Base-by-base conservation (phyloP, 2,329 filamentous ascomycete genomes). In the Trichoderma simmonsii region DNA sequence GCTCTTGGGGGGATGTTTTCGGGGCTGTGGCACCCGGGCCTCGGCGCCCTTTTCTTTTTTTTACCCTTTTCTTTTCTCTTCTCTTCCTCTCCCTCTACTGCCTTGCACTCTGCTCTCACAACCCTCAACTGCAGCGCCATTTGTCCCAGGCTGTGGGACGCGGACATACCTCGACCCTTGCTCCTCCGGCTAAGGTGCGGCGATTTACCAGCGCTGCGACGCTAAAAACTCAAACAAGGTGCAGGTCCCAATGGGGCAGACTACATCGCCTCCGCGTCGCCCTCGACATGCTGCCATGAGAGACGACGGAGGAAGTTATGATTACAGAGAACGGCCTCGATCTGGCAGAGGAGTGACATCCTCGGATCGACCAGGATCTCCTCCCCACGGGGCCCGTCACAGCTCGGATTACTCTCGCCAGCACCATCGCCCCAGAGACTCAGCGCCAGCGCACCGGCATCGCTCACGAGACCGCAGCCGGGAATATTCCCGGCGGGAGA, bases 281-380 rank as follows among this genome's bases (percentile, higher is more conserved):
- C 77, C 76, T 78, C 78, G 77, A 79, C 75, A 82, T 83, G 81
- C 79, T 81, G 80, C 81, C 79, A 83, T 83, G 82, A 82, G 74
- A 77, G 80, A 82, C 79, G 77, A 77, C 72, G 77, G 78, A 76
- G 78, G 78, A 80, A 77, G 76, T 75, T 76, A 82, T 77, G 80
- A 82, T 66, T 76, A 79, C 75, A 77, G 79, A 79, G 80, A 82
- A 74, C 75, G 79, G 79, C 79, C 78, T 78, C 78, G 80, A 75
- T 75, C 76, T 73, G 79, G 80, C 73, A 79, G 79, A 78, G 79
- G 79, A 75, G 73, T 77, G 74, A 78, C 77, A 72, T 73, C 77
- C 71, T 78, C 78, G 61, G 78, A 79, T 73, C 77, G 78, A 75
- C 75, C 78, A 75, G 75, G 75, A 73, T 81, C 80, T 73, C 76